A percentile compares a stretch with the other conserved stretches of the same genome.
phyloP scores from a whole-genome alignment of 2,329 filamentous ascomycete genomes.

The Colletotrichum viniferum region DNA sequence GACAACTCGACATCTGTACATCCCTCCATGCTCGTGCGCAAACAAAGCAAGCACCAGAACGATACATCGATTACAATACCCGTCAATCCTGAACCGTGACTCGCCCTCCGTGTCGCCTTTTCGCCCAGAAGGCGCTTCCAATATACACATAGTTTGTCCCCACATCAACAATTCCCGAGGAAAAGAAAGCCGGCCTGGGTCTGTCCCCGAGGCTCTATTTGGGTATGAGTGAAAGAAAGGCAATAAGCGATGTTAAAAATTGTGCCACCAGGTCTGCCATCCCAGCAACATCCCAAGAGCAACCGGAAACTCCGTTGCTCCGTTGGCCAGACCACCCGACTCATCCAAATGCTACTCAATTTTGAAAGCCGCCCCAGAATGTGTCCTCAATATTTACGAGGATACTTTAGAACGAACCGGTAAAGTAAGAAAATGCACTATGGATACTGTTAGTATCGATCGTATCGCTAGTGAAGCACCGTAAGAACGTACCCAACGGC shows the following conservation, averaged over 20 bases:
- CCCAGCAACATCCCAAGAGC: not conserved
- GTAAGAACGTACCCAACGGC: slow-evolving; percentile 72
- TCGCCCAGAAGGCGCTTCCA: slow-evolving; percentile 1
- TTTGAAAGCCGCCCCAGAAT: not conserved
- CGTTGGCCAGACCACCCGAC: not conserved
- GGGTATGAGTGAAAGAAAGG: slow-evolving; percentile 24
- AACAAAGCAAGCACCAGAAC: not conserved
- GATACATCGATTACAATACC: slow-evolving; percentile 11
- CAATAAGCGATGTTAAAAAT: slow-evolving; percentile 14
- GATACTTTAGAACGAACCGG: slow-evolving; percentile 49
- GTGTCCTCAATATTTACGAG: not conserved
- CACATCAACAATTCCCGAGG: slow-evolving; percentile 11
- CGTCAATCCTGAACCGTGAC: slow-evolving; percentile 1
- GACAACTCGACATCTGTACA: not conserved
- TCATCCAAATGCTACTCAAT: not conserved
- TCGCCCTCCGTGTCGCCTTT: not conserved
- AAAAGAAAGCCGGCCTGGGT: slow-evolving; percentile 21
- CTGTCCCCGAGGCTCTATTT: slow-evolving; percentile 11
- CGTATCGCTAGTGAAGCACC: not conserved
- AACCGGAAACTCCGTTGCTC: not conserved
- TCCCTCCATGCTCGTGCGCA: not conserved
- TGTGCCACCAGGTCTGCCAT: slow-evolving; percentile 9
- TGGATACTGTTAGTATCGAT: not conserved
- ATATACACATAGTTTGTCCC: slow-evolving; percentile 16
- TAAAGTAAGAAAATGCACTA: slow-evolving; percentile 55